Evolutionary conservation across 805 yeast species (phyloP).

Genomic region (Ogataea polymorpha): DNA sequence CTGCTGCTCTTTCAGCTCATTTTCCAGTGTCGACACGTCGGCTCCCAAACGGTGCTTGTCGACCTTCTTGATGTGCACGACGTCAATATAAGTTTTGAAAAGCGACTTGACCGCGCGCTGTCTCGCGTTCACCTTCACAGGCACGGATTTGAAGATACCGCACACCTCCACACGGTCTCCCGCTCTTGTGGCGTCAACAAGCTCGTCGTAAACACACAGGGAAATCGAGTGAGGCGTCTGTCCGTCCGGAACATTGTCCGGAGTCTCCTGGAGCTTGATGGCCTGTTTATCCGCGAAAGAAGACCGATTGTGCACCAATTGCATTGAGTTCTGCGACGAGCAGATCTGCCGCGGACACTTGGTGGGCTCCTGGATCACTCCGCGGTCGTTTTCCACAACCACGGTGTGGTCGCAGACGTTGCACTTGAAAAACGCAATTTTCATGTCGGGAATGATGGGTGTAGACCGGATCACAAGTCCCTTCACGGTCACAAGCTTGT

Average conservation of each 20-base stretch:
- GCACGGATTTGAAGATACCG: conserved; percentile 90
- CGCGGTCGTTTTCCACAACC: conserved; percentile 90
- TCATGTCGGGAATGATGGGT: conserved; percentile 95
- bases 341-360: conserved; percentile 90
- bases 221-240: conserved; percentile 98
- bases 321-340: conserved; percentile 81
- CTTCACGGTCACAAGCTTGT: conserved; percentile 84
- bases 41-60: conserved; percentile 79
- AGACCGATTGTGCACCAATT: conserved; percentile 85
- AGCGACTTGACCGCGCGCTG: conserved; percentile 80
- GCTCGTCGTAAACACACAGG: conserved; percentile 89
- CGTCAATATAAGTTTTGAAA: conserved; percentile 91
- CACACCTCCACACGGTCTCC: conserved; percentile 96
- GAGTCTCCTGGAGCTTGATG: conserved; percentile 78
- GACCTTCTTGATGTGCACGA: conserved; percentile 84
- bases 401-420: conserved; percentile 91
- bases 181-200: conserved; percentile 91
- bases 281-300: conserved; percentile 95
- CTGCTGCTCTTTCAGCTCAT: conserved; percentile 53
- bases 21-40: conserved; percentile 69
- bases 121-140: conserved; percentile 82
- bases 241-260: conserved; percentile 92
- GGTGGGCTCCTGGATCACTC: conserved; percentile 89
- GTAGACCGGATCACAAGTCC: conserved; percentile 89
- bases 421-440: conserved; percentile 93